These are phyloP conservation scores for Musa acuminata DNA, from an alignment of 176 grass and related monocot species.

Conservation along the genomic window DNA sequence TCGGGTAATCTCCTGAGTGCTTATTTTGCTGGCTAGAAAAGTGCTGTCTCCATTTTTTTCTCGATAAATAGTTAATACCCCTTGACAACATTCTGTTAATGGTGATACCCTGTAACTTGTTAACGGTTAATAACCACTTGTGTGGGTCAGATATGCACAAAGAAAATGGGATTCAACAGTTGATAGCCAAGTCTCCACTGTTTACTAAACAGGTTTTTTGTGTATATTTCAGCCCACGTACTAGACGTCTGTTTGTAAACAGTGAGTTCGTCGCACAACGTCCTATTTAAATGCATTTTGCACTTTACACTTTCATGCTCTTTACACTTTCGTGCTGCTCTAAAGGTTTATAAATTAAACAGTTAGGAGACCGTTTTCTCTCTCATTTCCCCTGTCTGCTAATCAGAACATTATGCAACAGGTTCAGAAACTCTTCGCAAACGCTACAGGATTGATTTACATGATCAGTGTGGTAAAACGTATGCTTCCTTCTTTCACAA, in stretches of 20 bases:
- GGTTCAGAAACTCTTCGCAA: conserved; percentile 56
- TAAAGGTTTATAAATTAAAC: neutral
- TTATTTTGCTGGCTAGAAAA: too few relatives aligned
- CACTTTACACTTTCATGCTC: conserved; percentile 10
- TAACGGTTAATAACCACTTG: too few relatives aligned
- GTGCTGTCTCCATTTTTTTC: too few relatives aligned
- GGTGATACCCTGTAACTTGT: neutral
- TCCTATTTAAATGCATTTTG: neutral
- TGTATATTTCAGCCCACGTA: neutral
- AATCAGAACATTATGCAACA: conserved; percentile 21
- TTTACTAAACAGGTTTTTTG: too few relatives aligned
- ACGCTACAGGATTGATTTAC: conserved; percentile 69
- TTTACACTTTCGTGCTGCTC: conserved; percentile 6
- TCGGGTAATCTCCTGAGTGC: too few relatives aligned
- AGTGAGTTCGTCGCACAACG: neutral
- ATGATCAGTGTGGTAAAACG: conserved; percentile 59
- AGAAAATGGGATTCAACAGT: neutral
- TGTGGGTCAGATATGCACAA: neutral
- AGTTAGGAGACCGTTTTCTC: neutral
- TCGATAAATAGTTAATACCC: too few relatives aligned
- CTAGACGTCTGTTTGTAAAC: neutral
- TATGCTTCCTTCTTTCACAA: conserved; percentile 31
- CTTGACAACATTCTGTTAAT: too few relatives aligned
- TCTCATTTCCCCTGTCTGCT: neutral
- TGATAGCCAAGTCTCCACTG: too few relatives aligned